phyloP scores from a whole-genome alignment of 2,329 filamentous ascomycete genomes.

The Microsporum canis region DNA sequence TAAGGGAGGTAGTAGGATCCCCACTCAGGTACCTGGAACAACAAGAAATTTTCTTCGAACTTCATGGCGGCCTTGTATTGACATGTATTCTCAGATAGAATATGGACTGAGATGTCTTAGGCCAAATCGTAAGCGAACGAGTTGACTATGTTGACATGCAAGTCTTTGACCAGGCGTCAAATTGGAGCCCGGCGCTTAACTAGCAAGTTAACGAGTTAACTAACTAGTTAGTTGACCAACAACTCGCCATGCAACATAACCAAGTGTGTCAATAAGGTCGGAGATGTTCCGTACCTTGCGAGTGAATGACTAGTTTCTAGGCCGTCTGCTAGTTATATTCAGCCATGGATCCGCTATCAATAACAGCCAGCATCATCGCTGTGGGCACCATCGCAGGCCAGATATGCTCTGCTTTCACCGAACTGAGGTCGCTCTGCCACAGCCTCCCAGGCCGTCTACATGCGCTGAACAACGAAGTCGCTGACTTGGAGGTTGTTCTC shows the following conservation, averaged over 20 bases:
- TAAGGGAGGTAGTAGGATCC: conserved; percentile 21
- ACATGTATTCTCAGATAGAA: not conserved
- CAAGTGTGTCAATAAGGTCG: too few species aligned
- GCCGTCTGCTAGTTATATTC: not conserved
- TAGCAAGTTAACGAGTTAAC: not conserved
- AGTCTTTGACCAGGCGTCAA: too few species aligned
- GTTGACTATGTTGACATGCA: not conserved
- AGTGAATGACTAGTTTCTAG: too few species aligned
- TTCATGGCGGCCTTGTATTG: conserved; percentile 17
- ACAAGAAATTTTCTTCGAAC: conserved; percentile 22
- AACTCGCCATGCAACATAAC: too few species aligned
- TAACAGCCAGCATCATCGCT: conserved; percentile 19
- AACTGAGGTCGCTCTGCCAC: conserved; percentile 19
- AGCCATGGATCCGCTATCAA: conserved; percentile 20
- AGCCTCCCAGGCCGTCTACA: conserved; percentile 21
- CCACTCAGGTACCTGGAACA: conserved; percentile 21
- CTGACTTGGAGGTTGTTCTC: conserved; percentile 22
- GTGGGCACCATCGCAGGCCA: conserved; percentile 18
- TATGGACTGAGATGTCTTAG: too few species aligned
- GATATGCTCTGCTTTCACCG: conserved; percentile 17
- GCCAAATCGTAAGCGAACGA: not conserved
- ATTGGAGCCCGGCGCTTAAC: not conserved
- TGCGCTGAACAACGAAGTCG: conserved; percentile 24
- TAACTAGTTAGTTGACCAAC: not conserved
- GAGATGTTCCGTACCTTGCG: too few species aligned